Conservation (phyloP, 148 eudicot genomes). For the Cornus suecica region DNA sequence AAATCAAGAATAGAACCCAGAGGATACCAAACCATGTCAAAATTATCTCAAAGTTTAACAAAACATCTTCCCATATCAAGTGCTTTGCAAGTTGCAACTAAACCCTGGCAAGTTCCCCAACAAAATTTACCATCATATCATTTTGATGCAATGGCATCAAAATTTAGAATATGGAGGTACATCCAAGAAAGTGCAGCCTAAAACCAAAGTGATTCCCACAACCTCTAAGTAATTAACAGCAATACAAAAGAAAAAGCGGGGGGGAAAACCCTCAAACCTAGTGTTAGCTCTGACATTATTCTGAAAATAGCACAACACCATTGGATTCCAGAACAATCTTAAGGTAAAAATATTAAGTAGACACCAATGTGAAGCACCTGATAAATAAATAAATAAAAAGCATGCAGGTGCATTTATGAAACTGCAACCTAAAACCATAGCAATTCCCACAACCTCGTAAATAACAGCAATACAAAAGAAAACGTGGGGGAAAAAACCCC, state of each 20-base stretch:
- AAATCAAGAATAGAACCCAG: not conserved
- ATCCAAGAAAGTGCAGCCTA: too few species aligned
- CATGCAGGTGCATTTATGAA: not conserved
- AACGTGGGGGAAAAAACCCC: not conserved
- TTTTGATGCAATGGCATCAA: not conserved
- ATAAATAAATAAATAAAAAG: too few species aligned
- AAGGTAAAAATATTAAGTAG: not conserved
- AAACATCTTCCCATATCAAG: not conserved
- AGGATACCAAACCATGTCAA: not conserved
- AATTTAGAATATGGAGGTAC: not conserved
- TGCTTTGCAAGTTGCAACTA: not conserved
- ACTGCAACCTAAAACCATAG: not conserved
- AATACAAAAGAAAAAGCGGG: not conserved
- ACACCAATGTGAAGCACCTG: not conserved
- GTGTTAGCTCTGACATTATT: not conserved
- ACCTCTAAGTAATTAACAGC: not conserved
- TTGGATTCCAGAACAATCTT: not conserved
- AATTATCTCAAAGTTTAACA: not conserved
- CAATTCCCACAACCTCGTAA: not conserved
- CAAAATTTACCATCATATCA: not conserved
- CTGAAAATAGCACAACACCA: not conserved
- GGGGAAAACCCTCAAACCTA: not conserved
- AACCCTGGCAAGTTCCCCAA: not conserved
- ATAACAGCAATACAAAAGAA: not conserved
- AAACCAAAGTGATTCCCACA: not conserved